Evolutionary conservation across 2,329 filamentous ascomycete genomes (phyloP), one percentile per base, ranked within the genome.

Genomic region (Penicillium sp.): DNA sequence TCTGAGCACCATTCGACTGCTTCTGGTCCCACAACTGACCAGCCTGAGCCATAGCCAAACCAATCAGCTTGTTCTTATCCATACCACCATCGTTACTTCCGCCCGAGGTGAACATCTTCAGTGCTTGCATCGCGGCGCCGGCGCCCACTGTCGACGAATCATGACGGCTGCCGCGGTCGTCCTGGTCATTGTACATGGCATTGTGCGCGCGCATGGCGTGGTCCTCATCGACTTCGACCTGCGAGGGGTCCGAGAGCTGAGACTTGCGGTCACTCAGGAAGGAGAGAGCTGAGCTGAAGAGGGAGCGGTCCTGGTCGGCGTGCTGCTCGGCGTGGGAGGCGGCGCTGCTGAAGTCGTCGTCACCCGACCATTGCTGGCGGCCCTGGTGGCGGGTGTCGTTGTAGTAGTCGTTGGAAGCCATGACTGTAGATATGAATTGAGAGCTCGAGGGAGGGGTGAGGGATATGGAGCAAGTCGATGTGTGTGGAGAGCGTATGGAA

Each of bases 11-110:
- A 61, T 74, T 67, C 9, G 68, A 65, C 50, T 69, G 69, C 69
- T 84, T 80, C 69, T 83, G 67, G 58, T 84, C 80, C 66, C 82
- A 84, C 52, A 90, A 74, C 76, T 90, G 90, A 62, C 84, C 84
- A 32, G 89, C 90, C 74, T 96, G 86, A 7, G 79, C 82, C 88
- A 96, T 90, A 38, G 90, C 90, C 66, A 95, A 75, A 4, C 85
- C 87, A 53, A 95, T 80, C 63, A 95, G 88, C 52, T 85, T 80
- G 66, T 85, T 88, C 76, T 95, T 84, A 57, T 82, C 81, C 62
- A 77, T 74, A 41, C 70, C 71, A 7, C 70, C 66, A 35, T 69
- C 67, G 27, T 60, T 56, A 2, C 59, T 55, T 5, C 62, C 62
- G 5, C 82, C 78, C 41, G 78, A 75, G 34, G 78, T 81, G 70